Base-by-base conservation (phyloP, 1,284 basidiomycete genomes). In the Cystobasidium sp. region DNA sequence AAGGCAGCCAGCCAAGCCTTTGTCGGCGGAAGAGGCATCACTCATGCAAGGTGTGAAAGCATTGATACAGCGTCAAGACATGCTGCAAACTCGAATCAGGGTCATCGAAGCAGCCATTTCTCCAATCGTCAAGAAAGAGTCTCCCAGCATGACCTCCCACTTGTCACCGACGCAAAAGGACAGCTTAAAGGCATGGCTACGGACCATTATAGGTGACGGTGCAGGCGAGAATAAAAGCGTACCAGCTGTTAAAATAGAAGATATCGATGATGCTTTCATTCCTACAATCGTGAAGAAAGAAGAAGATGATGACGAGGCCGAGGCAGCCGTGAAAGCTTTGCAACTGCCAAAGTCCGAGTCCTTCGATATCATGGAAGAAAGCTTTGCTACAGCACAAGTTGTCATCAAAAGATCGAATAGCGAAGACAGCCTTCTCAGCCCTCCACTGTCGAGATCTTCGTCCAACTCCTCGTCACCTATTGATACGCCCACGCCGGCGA, bases 401-500 rank as follows among this genome's bases (percentile, higher is more conserved):
- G 58, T 47, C 10, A 41, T 46, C 22, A 68, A 24, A 24, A 14
- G 39, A 18, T 20, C 49, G 43, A 58, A 18, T 53, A 59, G 39
- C 16, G 52, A 47, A 41, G 56, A 70, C 3, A 53, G 46, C 37
- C 46, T 52, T 10, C 16, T 18, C 10, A 62, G 56, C 31, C 58
- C 68, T 18, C 4, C 44, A 10, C n/a, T 59, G 16, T 73, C 63
- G 4, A 20, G 59, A 5, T 73, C 70, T 6, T 56, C 62, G 5
- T 55, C 64, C 9, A 31, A 31, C 31, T 52, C 55, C 14, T 73
- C 70, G 6, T 65, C 70, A 5, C 62, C 37, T 6, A 59, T 73
- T 12, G 62, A 73, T 22, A 73, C 70, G 14, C 70, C 70, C 9
- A 73, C 70, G 24, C 70, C 70, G 6, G 70, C 70, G 6, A 73